These are phyloP conservation scores for Dactylonectria estremocensis DNA, from an alignment of 2,329 filamentous ascomycete genomes.

Conservation along the genomic window DNA sequence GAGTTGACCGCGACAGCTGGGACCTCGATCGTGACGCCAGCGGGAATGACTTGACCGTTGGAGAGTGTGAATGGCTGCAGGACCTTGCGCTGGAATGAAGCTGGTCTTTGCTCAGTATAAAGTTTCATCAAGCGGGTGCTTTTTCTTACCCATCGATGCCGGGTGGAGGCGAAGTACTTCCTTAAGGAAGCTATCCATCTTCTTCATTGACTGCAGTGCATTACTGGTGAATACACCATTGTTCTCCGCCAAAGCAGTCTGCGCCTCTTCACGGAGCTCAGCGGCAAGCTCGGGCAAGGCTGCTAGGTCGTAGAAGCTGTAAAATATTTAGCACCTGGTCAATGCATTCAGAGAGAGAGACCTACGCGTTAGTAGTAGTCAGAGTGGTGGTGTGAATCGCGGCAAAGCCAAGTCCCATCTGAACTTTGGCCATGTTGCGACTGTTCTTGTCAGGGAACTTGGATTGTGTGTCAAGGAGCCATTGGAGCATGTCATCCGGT, in stretches of 20 bases:
- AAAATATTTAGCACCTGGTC: background rate
- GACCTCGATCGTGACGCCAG: conserved; percentile 61
- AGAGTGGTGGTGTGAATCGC: conserved; percentile 68
- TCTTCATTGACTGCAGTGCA: conserved; percentile 57
- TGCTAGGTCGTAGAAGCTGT: conserved; percentile 66
- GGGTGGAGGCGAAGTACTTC: conserved; percentile 55
- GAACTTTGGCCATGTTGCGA: conserved; percentile 57
- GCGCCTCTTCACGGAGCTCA: conserved; percentile 67
- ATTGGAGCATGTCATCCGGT: conserved; percentile 65
- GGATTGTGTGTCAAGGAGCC: conserved; percentile 58
- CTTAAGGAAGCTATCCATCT: conserved; percentile 59
- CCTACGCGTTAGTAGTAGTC: conserved; percentile 61
- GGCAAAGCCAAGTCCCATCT: conserved; percentile 63
- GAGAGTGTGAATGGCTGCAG: conserved; percentile 66
- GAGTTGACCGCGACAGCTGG: conserved; percentile 54
- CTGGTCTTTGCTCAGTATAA: conserved; percentile 33
- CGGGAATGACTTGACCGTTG: conserved; percentile 66
- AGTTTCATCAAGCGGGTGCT: background rate
- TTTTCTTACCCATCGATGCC: conserved; percentile 50
- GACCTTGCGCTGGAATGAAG: conserved; percentile 66
- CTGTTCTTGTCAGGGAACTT: conserved; percentile 52
- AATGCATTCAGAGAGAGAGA: background rate
- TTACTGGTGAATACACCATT: conserved; percentile 53
- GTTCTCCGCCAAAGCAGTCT: conserved; percentile 53
- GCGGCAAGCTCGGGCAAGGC: conserved; percentile 65